Evolutionary conservation across 2,329 filamentous ascomycete genomes (phyloP).

Genomic region (Aspergillus sp.): DNA sequence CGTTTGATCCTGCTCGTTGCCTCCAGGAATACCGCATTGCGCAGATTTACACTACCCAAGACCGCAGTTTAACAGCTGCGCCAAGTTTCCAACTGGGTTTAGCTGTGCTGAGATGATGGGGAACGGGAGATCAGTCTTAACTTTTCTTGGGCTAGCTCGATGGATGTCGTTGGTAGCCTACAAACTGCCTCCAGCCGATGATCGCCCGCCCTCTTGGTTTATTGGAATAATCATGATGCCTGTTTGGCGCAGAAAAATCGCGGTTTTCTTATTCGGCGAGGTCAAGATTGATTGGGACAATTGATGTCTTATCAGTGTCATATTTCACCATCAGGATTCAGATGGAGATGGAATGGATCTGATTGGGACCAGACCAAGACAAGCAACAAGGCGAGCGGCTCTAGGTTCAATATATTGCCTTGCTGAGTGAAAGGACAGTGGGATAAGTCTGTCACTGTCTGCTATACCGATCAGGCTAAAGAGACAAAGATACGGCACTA

Average conservation of each 20-base stretch:
- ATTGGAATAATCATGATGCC: background rate
- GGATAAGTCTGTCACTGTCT: background rate
- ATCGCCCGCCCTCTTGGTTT: slow-evolving; percentile 7
- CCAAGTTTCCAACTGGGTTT: slow-evolving; percentile 20
- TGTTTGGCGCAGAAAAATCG: background rate
- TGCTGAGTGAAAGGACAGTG: background rate
- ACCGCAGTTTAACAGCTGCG: slow-evolving; percentile 20
- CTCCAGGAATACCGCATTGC: background rate
- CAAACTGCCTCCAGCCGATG: slow-evolving; percentile 1
- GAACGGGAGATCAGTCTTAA: slow-evolving; percentile 10
- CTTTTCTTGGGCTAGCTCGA: slow-evolving; percentile 1
- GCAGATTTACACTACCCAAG: slow-evolving; percentile 8
- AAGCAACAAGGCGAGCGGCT: slow-evolving; percentile 2
- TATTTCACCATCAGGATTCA: slow-evolving; percentile 7
- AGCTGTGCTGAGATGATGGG: slow-evolving; percentile 13
- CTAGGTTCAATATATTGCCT: background rate
- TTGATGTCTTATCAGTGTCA: slow-evolving; percentile 14
- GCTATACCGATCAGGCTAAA: background rate
- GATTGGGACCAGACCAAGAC: slow-evolving; percentile 10
- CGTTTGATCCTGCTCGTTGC: slow-evolving; percentile 11
- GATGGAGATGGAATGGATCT: slow-evolving; percentile 9
- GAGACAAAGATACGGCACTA: background rate
- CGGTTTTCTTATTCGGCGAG: slow-evolving; percentile 7
- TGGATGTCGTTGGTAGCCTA: slow-evolving; percentile 5
- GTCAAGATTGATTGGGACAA: slow-evolving; percentile 3